Evolutionary conservation across 148 eudicot species (phyloP).

Genomic region (Amaranthus hypochondriacus): DNA sequence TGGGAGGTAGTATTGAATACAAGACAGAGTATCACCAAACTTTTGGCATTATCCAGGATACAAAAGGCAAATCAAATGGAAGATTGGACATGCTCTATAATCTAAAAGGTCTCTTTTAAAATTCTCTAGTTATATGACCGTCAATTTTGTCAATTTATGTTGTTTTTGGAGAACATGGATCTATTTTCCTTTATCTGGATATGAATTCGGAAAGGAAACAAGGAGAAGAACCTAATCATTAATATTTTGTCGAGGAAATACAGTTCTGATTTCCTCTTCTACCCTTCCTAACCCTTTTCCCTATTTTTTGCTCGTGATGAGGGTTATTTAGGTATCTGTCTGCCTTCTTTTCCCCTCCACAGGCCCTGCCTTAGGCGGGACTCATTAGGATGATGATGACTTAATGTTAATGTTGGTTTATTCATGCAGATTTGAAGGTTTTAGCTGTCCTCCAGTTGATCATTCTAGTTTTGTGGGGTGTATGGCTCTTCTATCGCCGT

Average conservation of each 20-base stretch:
- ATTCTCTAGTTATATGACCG: neutral
- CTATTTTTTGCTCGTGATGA: no score
- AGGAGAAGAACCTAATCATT: no score
- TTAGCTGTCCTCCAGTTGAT: conserved; percentile 50
- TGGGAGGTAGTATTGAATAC: conserved; percentile 72
- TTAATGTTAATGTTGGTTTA: neutral
- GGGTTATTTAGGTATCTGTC: no score
- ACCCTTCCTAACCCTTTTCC: no score
- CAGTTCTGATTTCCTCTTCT: no score
- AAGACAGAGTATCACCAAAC: conserved; percentile 37
- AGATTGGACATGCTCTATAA: conserved; percentile 38
- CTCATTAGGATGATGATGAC: no score
- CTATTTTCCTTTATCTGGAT: no score
- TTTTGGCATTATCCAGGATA: conserved; percentile 21
- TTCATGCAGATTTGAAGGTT: conserved; percentile 63
- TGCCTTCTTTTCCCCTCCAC: no score
- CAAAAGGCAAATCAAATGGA: conserved; percentile 29
- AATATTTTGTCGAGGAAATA: no score
- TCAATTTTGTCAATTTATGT: neutral
- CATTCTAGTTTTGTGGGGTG: conserved; percentile 35
- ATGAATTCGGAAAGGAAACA: no score
- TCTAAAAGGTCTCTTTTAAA: conserved; percentile 41
- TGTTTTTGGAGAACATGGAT: neutral
- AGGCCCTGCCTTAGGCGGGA: no score
- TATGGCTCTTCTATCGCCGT: conserved; percentile 35